A percentile compares a stretch with the other conserved stretches of the same genome.
Conservation (phyloP, 73 alveolate genomes). For the Durusdinium trenchii region DNA sequence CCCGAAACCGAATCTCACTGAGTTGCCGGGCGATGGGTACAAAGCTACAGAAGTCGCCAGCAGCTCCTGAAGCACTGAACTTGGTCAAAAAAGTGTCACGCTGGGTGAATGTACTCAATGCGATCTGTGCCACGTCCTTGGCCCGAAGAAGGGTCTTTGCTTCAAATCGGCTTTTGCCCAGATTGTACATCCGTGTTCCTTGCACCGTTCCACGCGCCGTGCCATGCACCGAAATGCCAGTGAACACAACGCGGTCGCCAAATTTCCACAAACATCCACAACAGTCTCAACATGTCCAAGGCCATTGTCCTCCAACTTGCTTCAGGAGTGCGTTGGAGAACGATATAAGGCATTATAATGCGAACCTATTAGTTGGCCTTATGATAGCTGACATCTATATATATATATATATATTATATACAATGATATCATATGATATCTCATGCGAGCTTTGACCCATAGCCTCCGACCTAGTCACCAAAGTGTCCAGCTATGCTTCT, state of each 20-base stretch:
- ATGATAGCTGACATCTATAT: neutral
- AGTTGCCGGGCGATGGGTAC: conserved; percentile 35
- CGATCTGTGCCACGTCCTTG: neutral
- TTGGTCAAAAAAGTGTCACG: neutral
- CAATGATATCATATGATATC: too few relatives aligned
- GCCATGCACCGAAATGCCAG: neutral
- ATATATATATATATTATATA: neutral
- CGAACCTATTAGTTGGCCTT: neutral
- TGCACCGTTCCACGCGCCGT: neutral
- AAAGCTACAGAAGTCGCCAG: conserved; percentile 53
- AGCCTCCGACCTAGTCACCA: too few relatives aligned
- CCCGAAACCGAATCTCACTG: neutral
- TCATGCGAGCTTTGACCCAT: too few relatives aligned
- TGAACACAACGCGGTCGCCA: neutral
- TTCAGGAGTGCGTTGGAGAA: neutral
- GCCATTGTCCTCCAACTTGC: neutral
- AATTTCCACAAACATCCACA: neutral
- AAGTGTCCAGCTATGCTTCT: too few relatives aligned
- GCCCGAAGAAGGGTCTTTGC: conserved; percentile 42
- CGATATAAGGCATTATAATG: too few relatives aligned
- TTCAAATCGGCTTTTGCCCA: conserved; percentile 30
- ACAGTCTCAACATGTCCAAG: neutral
- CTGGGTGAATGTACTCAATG: neutral
- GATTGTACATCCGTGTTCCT: conserved; percentile 35
- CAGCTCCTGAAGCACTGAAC: conserved; percentile 1